Evolutionary conservation across 2,329 filamentous ascomycete genomes (phyloP).

Genomic region (Lasiodiplodia sp.): DNA sequence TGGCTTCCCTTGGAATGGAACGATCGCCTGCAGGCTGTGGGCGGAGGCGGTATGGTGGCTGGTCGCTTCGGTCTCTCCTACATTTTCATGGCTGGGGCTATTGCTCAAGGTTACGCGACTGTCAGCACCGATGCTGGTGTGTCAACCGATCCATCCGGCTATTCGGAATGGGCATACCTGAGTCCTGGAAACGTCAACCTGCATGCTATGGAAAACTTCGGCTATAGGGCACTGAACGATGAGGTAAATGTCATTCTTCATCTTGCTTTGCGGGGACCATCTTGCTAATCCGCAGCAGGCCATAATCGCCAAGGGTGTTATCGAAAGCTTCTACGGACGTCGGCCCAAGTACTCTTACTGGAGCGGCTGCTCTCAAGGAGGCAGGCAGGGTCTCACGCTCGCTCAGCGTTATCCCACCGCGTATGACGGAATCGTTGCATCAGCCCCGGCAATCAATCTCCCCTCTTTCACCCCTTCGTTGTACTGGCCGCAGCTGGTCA

Average conservation of each 20-base stretch:
- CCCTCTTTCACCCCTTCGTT: slow-evolving; percentile 32
- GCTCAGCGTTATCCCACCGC: slow-evolving; percentile 41
- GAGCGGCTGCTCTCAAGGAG: slow-evolving; percentile 45
- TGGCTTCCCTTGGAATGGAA: slow-evolving; percentile 47
- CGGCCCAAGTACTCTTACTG: slow-evolving; percentile 45
- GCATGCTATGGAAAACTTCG: slow-evolving; percentile 47
- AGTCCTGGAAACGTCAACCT: slow-evolving; percentile 39
- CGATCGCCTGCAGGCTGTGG: slow-evolving; percentile 42
- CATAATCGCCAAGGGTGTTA: slow-evolving; percentile 43
- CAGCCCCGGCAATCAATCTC: slow-evolving; percentile 39
- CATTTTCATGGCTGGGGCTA: slow-evolving; percentile 36
- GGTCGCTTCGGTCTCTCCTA: slow-evolving; percentile 38
- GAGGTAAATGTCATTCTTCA: neutral
- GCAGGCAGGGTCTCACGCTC: slow-evolving; percentile 42
- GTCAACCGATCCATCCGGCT: neutral
- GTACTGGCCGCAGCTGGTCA: slow-evolving; percentile 38
- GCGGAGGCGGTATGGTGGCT: slow-evolving; percentile 41
- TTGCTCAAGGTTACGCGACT: slow-evolving; percentile 42
- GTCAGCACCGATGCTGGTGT: slow-evolving; percentile 45
- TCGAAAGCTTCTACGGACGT: slow-evolving; percentile 44
- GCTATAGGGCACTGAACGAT: slow-evolving; percentile 47
- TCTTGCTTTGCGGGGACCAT: neutral
- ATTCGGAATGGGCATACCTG: slow-evolving; percentile 31
- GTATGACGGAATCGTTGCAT: slow-evolving; percentile 42
- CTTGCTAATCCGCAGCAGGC: slow-evolving; percentile 17